Percentiles rank a stretch among this genome's conserved stretches.
Evolutionary conservation across 2,329 filamentous ascomycete species (phyloP).

Genomic region (Alternaria postmessia): DNA sequence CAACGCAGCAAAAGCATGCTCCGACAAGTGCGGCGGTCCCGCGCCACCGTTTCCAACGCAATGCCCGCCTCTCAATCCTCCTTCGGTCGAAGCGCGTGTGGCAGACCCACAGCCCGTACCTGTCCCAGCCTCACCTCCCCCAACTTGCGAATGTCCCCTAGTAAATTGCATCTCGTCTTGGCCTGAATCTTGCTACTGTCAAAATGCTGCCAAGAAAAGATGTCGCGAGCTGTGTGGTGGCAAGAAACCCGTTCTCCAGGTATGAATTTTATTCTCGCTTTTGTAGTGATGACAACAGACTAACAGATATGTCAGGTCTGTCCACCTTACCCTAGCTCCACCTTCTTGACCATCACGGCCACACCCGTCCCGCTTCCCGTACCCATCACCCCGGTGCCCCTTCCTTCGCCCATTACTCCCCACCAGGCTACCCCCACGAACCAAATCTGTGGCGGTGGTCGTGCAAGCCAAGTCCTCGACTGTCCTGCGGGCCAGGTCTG

Average conservation of each 20-base stretch:
- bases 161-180: slow-evolving; percentile 30
- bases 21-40: slow-evolving; percentile 34
- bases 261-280: not conserved
- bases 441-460: slow-evolving; percentile 40
- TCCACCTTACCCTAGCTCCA: not conserved
- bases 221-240: slow-evolving; percentile 40
- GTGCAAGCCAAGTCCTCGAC: slow-evolving; percentile 12
- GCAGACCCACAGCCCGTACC: not conserved
- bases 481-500: slow-evolving; percentile 34
- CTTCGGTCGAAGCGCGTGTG: not conserved
- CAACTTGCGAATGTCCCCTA: slow-evolving; percentile 33
- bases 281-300: not conserved
- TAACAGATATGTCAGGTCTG: slow-evolving; percentile 6
- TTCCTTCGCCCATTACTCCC: not conserved
- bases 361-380: not conserved
- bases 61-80: not conserved
- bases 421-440: slow-evolving; percentile 19
- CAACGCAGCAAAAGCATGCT: slow-evolving; percentile 21
- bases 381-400: not conserved
- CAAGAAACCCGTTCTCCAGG: slow-evolving; percentile 14
- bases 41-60: slow-evolving; percentile 8
- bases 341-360: not conserved
- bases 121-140: not conserved
- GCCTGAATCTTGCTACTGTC: slow-evolving; percentile 43
- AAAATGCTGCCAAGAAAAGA: slow-evolving; percentile 29